Conservation (phyloP, 139 green algal genomes). For the Pleodorina starrii region DNA sequence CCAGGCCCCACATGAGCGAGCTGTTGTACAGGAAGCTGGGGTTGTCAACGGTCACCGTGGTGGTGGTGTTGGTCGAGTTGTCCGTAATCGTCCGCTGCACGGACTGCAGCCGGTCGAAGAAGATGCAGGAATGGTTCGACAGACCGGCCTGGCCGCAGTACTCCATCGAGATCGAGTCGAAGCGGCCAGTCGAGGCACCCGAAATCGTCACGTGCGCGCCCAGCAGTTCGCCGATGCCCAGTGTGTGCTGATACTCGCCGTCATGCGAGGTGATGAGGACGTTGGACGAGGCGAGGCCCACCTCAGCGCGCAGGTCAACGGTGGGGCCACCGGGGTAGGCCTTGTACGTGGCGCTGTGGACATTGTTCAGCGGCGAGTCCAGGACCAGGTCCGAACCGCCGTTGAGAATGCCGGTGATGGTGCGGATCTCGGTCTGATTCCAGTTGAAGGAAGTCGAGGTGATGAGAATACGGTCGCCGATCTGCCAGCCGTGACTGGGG, state of each 20-base stretch:
- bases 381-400: conserved; percentile 51
- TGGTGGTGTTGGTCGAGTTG: neutral
- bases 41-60: neutral
- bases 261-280: neutral
- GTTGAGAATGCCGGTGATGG: conserved; percentile 49
- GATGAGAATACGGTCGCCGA: conserved; percentile 59
- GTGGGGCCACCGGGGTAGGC: conserved; percentile 28
- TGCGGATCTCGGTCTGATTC: conserved; percentile 53
- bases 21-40: conserved; percentile 43
- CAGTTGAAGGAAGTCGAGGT: conserved; percentile 62
- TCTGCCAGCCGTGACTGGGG: conserved; percentile 49
- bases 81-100: neutral
- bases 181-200: conserved; percentile 38
- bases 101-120: conserved; percentile 37
- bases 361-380: conserved; percentile 38
- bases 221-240: conserved; percentile 35
- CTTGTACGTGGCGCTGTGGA: conserved; percentile 37
- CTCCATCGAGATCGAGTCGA: conserved; percentile 6
- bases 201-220: conserved; percentile 39
- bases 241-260: neutral
- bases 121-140: conserved; percentile 23
- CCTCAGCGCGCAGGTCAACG: conserved; percentile 58
- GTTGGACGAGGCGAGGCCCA: conserved; percentile 48
- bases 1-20: conserved; percentile 48
- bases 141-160: conserved; percentile 59